Evolutionary conservation across 352 stramenopile genomes (phyloP), one percentile per base, ranked within the genome.

Genomic region (Thraustochytrium striatum): DNA sequence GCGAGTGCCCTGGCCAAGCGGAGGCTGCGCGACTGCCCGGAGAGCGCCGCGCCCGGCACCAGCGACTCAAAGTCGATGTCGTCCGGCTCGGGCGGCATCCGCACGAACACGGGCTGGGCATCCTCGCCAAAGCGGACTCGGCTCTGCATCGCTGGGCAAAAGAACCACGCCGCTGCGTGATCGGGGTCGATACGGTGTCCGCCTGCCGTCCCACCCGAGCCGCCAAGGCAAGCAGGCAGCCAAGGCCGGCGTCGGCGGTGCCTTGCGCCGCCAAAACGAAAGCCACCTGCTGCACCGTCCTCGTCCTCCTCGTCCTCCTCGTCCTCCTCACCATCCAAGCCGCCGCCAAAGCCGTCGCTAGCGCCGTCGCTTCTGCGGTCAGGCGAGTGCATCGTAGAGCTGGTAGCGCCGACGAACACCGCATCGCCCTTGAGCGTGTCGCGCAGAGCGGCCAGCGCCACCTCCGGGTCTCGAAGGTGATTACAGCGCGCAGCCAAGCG

Each of bases 61-160:
- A 75, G 43, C 11, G 50, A 39, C 41, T 75, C 65, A 72, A 75
- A 75, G 65, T 75, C 52, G 50, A 75, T 11, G 47, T 75, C 65
- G 5, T 61, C 50, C 8, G 44, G 52, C 16, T 61, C 43, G 8
- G 65, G 65, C 16, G 65, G 28, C 32, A 43, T 3, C 32, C 65
- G 65, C 28, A 72, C 65, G 36, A 62, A 75, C n/a, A 75, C 32
- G 35, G 44, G 65, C 50, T 70, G 55, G 28, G 39, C 13, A 30
- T 70, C 65, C 44, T 75, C 44, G 13, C 44, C 65, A 50, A 70
- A 75, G 28, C 25, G 21, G 11, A 38, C 28, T 21, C 52, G 44
- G 0, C 43, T 30, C 50, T 75, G 41, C 5, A 30, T 30, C 28
- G n/a, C 25, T 11, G 65, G 43, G 9, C 41, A 28, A 8, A 75